Conservation (phyloP, 2,329 filamentous ascomycete species). For the Pezicula rhizophila region DNA sequence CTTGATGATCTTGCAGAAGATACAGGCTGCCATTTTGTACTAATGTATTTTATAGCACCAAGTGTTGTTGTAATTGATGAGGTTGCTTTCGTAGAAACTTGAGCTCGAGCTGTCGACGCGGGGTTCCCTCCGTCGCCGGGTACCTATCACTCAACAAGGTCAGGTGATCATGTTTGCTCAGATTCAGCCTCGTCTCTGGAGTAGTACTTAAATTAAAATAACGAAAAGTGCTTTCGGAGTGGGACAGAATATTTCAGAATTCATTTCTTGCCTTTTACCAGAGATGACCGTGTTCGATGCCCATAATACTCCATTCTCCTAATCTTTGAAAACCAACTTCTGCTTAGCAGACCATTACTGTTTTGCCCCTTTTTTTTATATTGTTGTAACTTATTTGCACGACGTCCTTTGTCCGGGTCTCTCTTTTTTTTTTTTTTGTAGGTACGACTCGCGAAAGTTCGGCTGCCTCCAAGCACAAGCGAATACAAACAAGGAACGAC, state of each 20-base stretch:
- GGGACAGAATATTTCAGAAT: constrained; percentile 31
- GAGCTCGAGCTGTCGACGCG: too few species aligned
- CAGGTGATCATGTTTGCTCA: too few species aligned
- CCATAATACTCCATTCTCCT: constrained; percentile 44
- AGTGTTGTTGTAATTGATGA: neutral
- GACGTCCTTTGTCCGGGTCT: neutral
- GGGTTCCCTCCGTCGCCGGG: too few species aligned
- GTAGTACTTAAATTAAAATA: neutral
- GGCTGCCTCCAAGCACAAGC: neutral
- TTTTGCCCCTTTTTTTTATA: constrained; percentile 13
- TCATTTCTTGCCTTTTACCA: constrained; percentile 34
- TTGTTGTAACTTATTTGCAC: neutral
- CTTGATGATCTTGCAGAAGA: constrained; percentile 99
- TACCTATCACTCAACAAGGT: too few species aligned
- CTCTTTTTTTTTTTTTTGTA: neutral
- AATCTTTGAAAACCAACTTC: constrained; percentile 42
- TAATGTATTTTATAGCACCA: neutral
- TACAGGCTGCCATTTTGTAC: constrained; percentile 61
- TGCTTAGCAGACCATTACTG: constrained; percentile 14
- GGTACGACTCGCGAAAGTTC: neutral
- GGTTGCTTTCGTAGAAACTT: too few species aligned
- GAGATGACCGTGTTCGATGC: constrained; percentile 35
- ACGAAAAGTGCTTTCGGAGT: constrained; percentile 16
- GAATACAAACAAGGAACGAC: neutral
- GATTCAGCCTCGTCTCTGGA: too few species aligned